phyloP scores from a whole-genome alignment of 2,329 filamentous ascomycete species.

The Monilinia aucupariae region DNA sequence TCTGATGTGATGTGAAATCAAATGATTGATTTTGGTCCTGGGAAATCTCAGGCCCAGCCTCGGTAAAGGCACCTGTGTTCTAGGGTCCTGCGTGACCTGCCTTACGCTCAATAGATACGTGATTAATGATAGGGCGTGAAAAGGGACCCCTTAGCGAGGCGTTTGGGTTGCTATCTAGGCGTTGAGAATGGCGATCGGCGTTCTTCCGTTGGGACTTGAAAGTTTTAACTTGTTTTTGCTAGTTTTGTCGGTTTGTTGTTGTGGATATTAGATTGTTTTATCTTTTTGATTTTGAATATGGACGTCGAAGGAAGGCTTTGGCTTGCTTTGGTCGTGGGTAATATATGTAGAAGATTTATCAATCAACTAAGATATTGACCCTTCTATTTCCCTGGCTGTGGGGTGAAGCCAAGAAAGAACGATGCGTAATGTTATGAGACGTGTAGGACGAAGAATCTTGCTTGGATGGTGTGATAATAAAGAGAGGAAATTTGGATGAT shows the following conservation, averaged over 20 bases:
- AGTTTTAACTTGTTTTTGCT: neutral
- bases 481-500: too few relatives aligned
- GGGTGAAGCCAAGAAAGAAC: neutral
- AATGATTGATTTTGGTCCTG: neutral
- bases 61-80: neutral
- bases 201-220: neutral
- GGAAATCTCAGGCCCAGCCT: too few relatives aligned
- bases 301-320: neutral
- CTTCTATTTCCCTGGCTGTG: neutral
- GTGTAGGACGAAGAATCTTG: neutral
- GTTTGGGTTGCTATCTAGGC: neutral
- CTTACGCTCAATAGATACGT: neutral
- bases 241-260: neutral
- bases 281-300: neutral
- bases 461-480: neutral
- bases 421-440: neutral
- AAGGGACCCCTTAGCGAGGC: slow-evolving; percentile 9
- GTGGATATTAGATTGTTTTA: neutral
- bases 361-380: neutral
- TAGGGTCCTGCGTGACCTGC: neutral
- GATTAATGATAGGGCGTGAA: neutral
- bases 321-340: neutral
- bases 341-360: neutral
- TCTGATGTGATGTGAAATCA: neutral
- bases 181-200: neutral